A percentile compares a stretch with the other conserved stretches of the same genome.
phyloP scores from a whole-genome alignment of 169 alveolate genomes.

The Babesia sp. region DNA sequence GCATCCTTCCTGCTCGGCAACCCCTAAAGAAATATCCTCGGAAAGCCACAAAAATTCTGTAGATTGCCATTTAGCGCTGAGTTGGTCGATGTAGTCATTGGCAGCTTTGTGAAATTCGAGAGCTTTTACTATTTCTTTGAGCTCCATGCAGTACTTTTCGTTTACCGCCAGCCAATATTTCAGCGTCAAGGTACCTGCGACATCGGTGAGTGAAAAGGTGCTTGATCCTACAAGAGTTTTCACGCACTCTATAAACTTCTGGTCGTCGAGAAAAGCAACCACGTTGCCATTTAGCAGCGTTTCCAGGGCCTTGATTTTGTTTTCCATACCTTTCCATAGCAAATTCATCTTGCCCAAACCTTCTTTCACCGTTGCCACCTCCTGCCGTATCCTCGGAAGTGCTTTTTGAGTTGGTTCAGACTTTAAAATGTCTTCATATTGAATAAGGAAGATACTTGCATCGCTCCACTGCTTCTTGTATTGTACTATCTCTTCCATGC shows the following conservation, averaged over 20 bases:
- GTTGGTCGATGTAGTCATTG: background rate
- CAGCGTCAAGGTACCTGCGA: background rate
- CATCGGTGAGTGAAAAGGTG: no score
- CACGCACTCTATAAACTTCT: background rate
- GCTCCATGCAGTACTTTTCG: background rate
- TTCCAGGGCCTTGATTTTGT: background rate
- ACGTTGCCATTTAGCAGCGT: background rate
- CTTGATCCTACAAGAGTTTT: background rate
- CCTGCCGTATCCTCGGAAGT: background rate
- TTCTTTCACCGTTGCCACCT: background rate
- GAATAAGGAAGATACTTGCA: background rate
- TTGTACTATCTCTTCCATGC: slow-evolving; percentile 1
- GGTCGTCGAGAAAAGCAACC: background rate
- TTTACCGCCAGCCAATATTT: background rate
- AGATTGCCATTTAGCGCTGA: background rate
- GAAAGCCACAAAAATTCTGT: background rate
- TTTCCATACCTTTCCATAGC: slow-evolving; percentile 2
- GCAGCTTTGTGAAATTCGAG: slow-evolving; percentile 12
- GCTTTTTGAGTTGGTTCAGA: background rate
- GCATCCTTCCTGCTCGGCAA: background rate
- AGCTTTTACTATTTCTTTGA: background rate
- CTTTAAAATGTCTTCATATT: background rate
- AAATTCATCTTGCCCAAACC: background rate
- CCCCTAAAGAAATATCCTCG: background rate
- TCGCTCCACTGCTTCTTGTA: background rate